Base-by-base conservation (phyloP, 352 stramenopile species). In the Hyaloperonospora brassicae region DNA sequence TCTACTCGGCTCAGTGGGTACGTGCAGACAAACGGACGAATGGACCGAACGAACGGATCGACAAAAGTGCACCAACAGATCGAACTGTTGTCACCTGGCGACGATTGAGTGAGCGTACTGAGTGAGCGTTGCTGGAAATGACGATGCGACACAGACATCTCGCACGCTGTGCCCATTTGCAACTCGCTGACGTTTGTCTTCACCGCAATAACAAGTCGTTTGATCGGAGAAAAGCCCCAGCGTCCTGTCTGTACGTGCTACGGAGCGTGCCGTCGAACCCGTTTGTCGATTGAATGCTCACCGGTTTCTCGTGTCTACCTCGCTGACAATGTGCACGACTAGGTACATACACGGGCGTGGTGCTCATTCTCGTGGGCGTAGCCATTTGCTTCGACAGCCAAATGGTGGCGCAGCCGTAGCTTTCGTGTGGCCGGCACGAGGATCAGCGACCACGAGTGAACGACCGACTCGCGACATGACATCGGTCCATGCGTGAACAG, bases 141-240 rank as follows among this genome's bases (percentile, higher is more conserved):
- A 42, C 10, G n/a, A 42, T 42, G 27, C 8, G 27, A 34, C 27
- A 44, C 50, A 91, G 84, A 93, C 38, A 87, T 93, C 36, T 92
- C 84, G 11, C 86, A 74, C 56, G 81, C 84, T 23, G 81, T 91
- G n/a, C 81, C 81, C 31, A 93, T 93, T 64, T 93, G 80, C 79
- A 93, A 93, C 61, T 91, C 84, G 45, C 63, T 93, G 42, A 89
- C 81, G 6, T 93, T 93, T 57, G 81, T 92, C 39, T 93, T 91
- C 64, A 93, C 84, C n/a, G 84, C 77, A 10, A 70, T 90, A 23
- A 90, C 76, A 23, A 90, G 79, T 62, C 75, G 76, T 11, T 35
- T 90, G 17, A 64, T 93, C 23, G 83, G 84, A 11, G 84, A 93
- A 50, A 78, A 70, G 36, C 79, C 79, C 1, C 78, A 82, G 39